Conservation (phyloP, 2,329 filamentous ascomycete species). For the Zelopaecilomyces penicillatus region DNA sequence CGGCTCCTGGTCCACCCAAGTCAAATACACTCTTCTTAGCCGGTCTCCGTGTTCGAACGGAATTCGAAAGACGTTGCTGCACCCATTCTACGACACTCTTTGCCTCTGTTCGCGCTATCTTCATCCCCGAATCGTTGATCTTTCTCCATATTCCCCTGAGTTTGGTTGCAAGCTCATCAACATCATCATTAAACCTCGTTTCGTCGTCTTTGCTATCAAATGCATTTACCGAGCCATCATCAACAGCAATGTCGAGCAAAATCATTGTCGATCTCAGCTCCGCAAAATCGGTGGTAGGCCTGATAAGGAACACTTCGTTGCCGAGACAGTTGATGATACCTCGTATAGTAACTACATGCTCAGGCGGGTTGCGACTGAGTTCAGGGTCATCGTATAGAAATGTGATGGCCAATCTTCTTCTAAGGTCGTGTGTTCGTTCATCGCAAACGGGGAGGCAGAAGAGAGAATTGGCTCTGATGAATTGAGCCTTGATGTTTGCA, state of each 20-base stretch:
- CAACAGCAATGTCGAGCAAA: conserved; percentile 68
- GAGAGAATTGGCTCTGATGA: conserved; percentile 51
- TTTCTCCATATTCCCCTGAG: conserved; percentile 50
- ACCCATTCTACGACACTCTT: conserved; percentile 70
- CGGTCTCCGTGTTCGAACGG: conserved; percentile 56
- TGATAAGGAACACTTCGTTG: conserved; percentile 42
- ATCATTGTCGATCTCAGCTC: conserved; percentile 56
- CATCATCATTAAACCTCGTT: conserved; percentile 55
- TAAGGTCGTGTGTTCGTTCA: conserved; percentile 47
- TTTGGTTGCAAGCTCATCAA: conserved; percentile 57
- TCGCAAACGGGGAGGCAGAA: conserved; percentile 48
- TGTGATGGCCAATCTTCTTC: conserved; percentile 56
- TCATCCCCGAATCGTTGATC: conserved; percentile 68
- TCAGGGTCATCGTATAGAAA: conserved; percentile 48
- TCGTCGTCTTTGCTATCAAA: conserved; percentile 23
- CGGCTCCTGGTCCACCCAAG: conserved; percentile 18
- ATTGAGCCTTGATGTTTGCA: conserved; percentile 33
- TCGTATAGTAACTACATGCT: conserved; percentile 33
- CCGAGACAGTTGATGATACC: conserved; percentile 38
- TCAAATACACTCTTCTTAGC: conserved; percentile 47
- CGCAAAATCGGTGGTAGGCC: conserved; percentile 55
- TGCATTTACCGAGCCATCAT: conserved; percentile 40
- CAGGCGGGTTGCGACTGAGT: conserved; percentile 32
- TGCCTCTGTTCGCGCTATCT: conserved; percentile 63
- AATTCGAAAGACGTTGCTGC: conserved; percentile 62